phyloP scores from a whole-genome alignment of 768 basidiomycete species.

The Boletus reticulatus region DNA sequence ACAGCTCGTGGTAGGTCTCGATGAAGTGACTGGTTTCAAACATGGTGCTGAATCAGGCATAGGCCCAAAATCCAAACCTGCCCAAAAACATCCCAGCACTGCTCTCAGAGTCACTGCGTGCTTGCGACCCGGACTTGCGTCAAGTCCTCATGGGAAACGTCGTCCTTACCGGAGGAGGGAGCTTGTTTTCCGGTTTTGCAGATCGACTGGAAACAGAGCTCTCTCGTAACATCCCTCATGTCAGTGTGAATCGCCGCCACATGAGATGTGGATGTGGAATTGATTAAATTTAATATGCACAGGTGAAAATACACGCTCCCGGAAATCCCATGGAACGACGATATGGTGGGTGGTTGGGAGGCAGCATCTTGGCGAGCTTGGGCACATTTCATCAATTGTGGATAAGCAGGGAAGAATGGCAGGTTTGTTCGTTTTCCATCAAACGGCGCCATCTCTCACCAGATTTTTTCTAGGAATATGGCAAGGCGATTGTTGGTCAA shows the following conservation, averaged over 20 bases:
- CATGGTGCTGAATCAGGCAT: conserved; percentile 6
- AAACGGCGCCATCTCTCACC: conserved; percentile 1
- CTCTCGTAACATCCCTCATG: conserved; percentile 70
- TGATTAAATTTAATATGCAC: conserved; percentile 21
- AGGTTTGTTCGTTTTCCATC: conserved; percentile 47
- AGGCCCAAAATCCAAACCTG: conserved; percentile 59
- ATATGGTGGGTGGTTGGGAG: conserved; percentile 94
- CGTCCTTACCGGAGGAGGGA: conserved; percentile 94
- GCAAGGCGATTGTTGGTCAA: conserved; percentile 77
- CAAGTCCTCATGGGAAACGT: conserved; percentile 90
- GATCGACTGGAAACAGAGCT: conserved; percentile 84
- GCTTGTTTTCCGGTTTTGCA: conserved; percentile 78
- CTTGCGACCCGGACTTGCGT: conserved; percentile 90
- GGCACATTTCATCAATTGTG: conserved; percentile 98
- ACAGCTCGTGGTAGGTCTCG: conserved; percentile 45
- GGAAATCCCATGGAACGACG: conserved; percentile 88
- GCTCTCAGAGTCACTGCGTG: conserved; percentile 72
- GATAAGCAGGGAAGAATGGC: conserved; percentile 93
- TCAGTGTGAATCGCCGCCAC: conserved; percentile 38
- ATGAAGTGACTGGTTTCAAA: not conserved
- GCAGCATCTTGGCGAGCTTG: conserved; percentile 89
- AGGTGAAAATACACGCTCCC: conserved; percentile 91
- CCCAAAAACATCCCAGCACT: conserved; percentile 77
- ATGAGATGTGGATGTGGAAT: not conserved
- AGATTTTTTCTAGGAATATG: conserved; percentile 60